phyloP scores from a whole-genome alignment of 2,329 filamentous ascomycete species.

The Hortaea werneckii region DNA sequence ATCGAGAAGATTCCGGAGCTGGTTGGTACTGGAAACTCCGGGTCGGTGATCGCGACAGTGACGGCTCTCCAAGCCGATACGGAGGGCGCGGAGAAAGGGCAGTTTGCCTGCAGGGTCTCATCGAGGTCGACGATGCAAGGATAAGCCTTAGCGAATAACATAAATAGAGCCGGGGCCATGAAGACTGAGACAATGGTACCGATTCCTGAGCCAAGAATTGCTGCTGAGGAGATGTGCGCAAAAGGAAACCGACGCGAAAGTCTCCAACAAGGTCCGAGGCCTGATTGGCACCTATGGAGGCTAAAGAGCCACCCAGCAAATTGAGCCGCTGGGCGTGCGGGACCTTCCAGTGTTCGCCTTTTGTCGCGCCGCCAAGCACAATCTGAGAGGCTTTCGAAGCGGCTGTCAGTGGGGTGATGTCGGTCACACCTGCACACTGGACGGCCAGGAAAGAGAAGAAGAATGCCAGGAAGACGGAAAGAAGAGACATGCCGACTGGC shows the following conservation, averaged over 20 bases:
- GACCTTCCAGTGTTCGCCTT: slow-evolving; percentile 41
- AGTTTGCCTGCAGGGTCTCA: slow-evolving; percentile 35
- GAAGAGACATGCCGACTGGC: slow-evolving; percentile 46
- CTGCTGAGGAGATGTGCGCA: slow-evolving; percentile 53
- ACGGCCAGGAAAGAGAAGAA: slow-evolving; percentile 53
- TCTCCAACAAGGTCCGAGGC: slow-evolving; percentile 47
- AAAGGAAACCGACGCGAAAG: slow-evolving; percentile 58
- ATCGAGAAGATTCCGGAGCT: slow-evolving; percentile 49
- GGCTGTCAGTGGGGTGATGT: slow-evolving; percentile 55
- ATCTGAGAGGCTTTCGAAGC: slow-evolving; percentile 60
- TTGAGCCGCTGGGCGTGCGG: slow-evolving; percentile 53
- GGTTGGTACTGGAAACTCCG: slow-evolving; percentile 44
- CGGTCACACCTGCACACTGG: slow-evolving; percentile 44
- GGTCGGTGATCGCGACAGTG: slow-evolving; percentile 51
- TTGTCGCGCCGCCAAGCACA: slow-evolving; percentile 55
- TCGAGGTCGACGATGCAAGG: slow-evolving; percentile 51
- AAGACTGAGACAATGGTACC: slow-evolving; percentile 56
- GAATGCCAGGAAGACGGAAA: slow-evolving; percentile 48
- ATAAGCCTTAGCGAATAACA: slow-evolving; percentile 58
- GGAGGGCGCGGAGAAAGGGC: slow-evolving; percentile 52
- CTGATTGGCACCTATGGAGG: slow-evolving; percentile 31
- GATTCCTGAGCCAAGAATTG: slow-evolving; percentile 57
- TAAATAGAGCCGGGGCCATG: slow-evolving; percentile 56
- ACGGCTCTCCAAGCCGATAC: slow-evolving; percentile 58
- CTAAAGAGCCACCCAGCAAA: slow-evolving; percentile 49